Evolutionary conservation across 176 grass and related monocot genomes (phyloP).

Genomic region (Metroxylon sagu): DNA sequence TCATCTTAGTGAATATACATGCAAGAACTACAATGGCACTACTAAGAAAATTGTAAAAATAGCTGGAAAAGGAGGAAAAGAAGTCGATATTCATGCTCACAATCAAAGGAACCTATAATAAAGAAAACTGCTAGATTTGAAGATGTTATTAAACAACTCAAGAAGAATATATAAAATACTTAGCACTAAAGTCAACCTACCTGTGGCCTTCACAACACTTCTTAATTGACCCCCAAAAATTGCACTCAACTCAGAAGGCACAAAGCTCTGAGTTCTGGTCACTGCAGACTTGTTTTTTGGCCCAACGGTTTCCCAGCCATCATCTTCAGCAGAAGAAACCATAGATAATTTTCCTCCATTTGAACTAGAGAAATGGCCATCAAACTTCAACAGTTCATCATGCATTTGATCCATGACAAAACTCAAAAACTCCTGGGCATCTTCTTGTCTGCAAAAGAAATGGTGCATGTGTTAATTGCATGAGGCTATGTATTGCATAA

Average conservation of each 20-base stretch:
- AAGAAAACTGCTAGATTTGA: too few species aligned
- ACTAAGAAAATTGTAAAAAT: too few species aligned
- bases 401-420: constrained; percentile 97
- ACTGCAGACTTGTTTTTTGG: constrained; percentile 91
- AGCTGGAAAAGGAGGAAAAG: too few species aligned
- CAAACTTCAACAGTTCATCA: constrained; percentile 83
- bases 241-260: constrained; percentile 74
- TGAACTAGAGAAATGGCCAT: constrained; percentile 40
- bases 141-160: too few species aligned
- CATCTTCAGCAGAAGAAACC: constrained; percentile 47
- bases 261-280: constrained; percentile 80
- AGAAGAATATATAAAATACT: not conserved
- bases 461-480: too few species aligned
- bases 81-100: too few species aligned
- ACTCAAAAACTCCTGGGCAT: constrained; percentile 96
- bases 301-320: constrained; percentile 98
- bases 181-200: constrained; percentile 26
- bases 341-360: constrained; percentile 41
- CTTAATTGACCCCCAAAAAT: constrained; percentile 94
- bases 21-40: too few species aligned
- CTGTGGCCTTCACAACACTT: constrained; percentile 79
- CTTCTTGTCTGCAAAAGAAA: constrained; percentile 72
- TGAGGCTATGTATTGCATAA: too few species aligned
- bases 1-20: too few species aligned
- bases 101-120: too few species aligned